Evolutionary conservation across 2,329 filamentous ascomycete species (phyloP).

Genomic region (Herpotrichia juniperi): DNA sequence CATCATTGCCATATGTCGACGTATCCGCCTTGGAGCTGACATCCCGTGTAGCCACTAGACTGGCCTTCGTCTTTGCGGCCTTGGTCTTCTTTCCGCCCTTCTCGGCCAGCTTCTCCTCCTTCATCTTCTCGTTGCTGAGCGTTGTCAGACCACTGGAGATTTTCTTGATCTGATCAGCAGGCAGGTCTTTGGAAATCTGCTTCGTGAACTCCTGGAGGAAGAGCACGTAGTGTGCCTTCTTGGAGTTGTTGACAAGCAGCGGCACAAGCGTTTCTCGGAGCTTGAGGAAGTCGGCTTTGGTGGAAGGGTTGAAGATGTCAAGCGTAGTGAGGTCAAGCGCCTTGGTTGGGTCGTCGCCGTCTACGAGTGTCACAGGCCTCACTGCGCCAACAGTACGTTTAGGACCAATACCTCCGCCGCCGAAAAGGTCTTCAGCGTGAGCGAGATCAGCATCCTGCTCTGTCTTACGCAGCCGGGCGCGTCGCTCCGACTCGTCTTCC

Average conservation of each 20-base stretch:
- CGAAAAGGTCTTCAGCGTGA: conserved; percentile 91
- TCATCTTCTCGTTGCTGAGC: conserved; percentile 96
- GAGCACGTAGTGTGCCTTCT: conserved; percentile 88
- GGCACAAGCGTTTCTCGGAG: conserved; percentile 81
- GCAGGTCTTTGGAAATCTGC: conserved; percentile 83
- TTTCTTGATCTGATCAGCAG: conserved; percentile 96
- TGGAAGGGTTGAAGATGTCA: conserved; percentile 85
- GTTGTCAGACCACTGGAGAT: conserved; percentile 86
- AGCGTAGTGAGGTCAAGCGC: conserved; percentile 82
- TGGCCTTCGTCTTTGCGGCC: conserved; percentile 93
- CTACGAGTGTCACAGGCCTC: conserved; percentile 71
- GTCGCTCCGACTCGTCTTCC: conserved; percentile 74
- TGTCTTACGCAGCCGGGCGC: conserved; percentile 75
- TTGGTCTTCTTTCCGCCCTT: conserved; percentile 97
- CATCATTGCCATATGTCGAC: conserved; percentile 80
- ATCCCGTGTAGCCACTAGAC: conserved; percentile 71
- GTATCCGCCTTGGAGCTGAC: conserved; percentile 67
- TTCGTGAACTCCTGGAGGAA: conserved; percentile 93
- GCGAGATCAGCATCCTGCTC: conserved; percentile 89
- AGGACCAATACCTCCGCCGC: conserved; percentile 72
- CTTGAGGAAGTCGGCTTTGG: conserved; percentile 83
- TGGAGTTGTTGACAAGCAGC: conserved; percentile 73
- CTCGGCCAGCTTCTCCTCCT: conserved; percentile 93
- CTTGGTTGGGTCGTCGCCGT: conserved; percentile 74
- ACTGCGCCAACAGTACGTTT: conserved; percentile 73